These are phyloP conservation scores for Verticillium tricorpus DNA, from an alignment of 2,329 filamentous ascomycete genomes.

Conservation along the genomic window DNA sequence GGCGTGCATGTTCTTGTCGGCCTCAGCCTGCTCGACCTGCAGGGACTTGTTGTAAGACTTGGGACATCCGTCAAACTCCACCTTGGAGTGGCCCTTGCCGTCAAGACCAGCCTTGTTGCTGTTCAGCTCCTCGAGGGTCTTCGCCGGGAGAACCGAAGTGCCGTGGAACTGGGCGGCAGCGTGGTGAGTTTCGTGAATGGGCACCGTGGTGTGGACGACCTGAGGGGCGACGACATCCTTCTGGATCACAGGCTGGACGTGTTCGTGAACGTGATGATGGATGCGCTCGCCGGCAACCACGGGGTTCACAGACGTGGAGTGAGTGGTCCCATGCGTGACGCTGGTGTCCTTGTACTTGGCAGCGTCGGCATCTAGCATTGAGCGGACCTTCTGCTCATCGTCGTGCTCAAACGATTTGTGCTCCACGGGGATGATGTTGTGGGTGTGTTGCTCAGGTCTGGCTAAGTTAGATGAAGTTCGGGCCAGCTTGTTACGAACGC, in stretches of 20 bases:
- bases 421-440: conserved; percentile 55
- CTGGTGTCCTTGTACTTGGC: conserved; percentile 23
- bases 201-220: conserved; percentile 67
- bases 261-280: conserved; percentile 55
- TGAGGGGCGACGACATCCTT: conserved; percentile 65
- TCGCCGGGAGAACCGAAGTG: conserved; percentile 57
- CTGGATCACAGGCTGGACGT: conserved; percentile 65
- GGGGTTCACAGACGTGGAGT: conserved; percentile 19
- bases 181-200: conserved; percentile 69
- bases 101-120: conserved; percentile 36
- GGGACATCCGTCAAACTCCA: conserved; percentile 59
- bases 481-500: conserved; percentile 4
- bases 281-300: conserved; percentile 23
- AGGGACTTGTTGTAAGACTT: conserved; percentile 31
- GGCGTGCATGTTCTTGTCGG: not conserved
- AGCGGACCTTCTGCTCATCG: conserved; percentile 41
- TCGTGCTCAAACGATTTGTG: conserved; percentile 59
- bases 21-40: conserved; percentile 7
- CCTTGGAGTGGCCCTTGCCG: conserved; percentile 47
- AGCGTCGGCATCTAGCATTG: conserved; percentile 46
- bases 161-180: conserved; percentile 62
- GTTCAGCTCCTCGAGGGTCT: conserved; percentile 59
- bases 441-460: conserved; percentile 57
- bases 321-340: conserved; percentile 22
- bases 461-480: conserved; percentile 13